Evolutionary conservation across 768 basidiomycete genomes (phyloP).

Genomic region (Macrocybe gigantea): DNA sequence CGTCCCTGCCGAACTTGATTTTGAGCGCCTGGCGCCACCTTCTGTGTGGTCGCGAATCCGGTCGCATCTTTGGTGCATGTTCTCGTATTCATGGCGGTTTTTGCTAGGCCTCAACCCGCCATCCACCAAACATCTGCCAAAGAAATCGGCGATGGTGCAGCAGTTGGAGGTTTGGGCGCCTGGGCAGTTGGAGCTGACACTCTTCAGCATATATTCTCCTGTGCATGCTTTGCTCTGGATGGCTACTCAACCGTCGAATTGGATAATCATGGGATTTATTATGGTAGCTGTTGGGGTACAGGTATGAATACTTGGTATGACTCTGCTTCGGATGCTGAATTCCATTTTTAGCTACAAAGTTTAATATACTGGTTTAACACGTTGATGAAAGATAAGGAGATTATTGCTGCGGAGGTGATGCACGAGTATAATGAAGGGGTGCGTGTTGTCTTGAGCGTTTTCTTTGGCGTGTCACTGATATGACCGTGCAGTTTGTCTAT

Average conservation of each 20-base stretch:
- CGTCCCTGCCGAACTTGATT: conserved; percentile 48
- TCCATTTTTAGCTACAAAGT: conserved; percentile 35
- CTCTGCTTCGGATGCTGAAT: conserved; percentile 2
- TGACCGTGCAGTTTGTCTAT: conserved; percentile 61
- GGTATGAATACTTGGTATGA: conserved; percentile 30
- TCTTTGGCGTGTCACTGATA: neutral
- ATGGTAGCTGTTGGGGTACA: conserved; percentile 66
- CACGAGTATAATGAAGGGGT: conserved; percentile 81
- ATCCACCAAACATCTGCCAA: conserved; percentile 26
- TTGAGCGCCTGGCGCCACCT: conserved; percentile 36
- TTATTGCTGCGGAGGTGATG: conserved; percentile 76
- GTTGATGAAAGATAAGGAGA: conserved; percentile 67
- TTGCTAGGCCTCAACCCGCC: conserved; percentile 55
- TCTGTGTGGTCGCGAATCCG: conserved; percentile 39
- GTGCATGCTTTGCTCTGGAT: conserved; percentile 72
- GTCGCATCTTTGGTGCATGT: conserved; percentile 42
- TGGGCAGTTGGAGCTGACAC: conserved; percentile 58
- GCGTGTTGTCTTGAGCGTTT: conserved; percentile 14
- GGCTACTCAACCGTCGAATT: conserved; percentile 63
- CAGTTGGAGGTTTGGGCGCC: conserved; percentile 78
- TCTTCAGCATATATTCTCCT: conserved; percentile 78
- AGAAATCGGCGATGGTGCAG: conserved; percentile 53
- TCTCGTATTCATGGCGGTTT: conserved; percentile 60
- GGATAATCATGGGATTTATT: conserved; percentile 64
- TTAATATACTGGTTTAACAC: conserved; percentile 53